Percentiles rank a stretch among this genome's conserved stretches.
Evolutionary conservation across 768 basidiomycete species (phyloP).

Genomic region (Lyophyllum decastes): DNA sequence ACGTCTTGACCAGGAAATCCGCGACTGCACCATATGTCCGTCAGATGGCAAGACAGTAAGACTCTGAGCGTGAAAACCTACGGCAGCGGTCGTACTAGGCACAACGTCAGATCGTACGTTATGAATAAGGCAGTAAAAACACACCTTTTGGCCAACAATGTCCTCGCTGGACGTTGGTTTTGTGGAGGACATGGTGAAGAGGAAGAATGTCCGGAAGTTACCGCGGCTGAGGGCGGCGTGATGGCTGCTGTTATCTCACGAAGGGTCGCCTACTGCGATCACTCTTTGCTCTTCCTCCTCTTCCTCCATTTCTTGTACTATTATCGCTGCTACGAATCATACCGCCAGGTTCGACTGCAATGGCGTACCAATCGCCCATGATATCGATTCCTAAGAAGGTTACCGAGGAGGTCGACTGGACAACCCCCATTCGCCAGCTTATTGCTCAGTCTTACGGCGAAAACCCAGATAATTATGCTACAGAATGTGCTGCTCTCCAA

Average conservation of each 20-base stretch:
- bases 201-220: constrained; percentile 29
- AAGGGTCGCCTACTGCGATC: background rate
- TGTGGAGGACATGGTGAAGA: constrained; percentile 47
- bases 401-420: constrained; percentile 98
- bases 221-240: constrained; percentile 13
- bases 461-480: constrained; percentile 82
- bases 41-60: background rate
- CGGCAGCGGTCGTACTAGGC: constrained; percentile 82
- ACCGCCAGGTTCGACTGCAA: constrained; percentile 20
- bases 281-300: background rate
- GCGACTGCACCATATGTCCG: constrained; percentile 48
- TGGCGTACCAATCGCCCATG: constrained; percentile 85
- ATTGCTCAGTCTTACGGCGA: constrained; percentile 95
- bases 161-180: constrained; percentile 87
- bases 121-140: background rate
- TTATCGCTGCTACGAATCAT: background rate
- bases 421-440: constrained; percentile 78
- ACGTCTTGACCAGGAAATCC: constrained; percentile 88
- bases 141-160: constrained; percentile 87
- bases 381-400: constrained; percentile 91
- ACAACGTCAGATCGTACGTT: constrained; percentile 16
- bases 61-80: constrained; percentile 44
- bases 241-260: background rate
- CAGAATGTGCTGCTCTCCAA: constrained; percentile 84
- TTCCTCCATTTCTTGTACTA: background rate